phyloP scores from a whole-genome alignment of 2,329 filamentous ascomycete genomes.

The Paecilomyces sp. region DNA sequence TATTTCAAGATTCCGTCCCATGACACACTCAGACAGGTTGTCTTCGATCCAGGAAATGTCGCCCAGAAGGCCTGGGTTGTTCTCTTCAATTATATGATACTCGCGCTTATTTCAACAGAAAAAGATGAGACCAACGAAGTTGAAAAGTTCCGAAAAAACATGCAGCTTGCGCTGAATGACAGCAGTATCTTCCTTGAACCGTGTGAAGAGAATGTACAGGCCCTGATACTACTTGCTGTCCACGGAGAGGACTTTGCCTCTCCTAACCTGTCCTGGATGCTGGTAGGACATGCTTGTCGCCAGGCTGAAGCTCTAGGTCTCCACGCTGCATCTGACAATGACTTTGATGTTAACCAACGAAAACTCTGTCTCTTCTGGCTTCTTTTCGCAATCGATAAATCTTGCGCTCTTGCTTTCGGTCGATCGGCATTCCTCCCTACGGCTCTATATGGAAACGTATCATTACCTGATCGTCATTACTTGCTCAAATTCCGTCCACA shows the following conservation, averaged over 20 bases:
- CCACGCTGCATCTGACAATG: constrained; percentile 2
- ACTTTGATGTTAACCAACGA: background rate
- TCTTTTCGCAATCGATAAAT: constrained; percentile 9
- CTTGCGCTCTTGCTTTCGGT: constrained; percentile 11
- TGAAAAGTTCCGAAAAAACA: constrained; percentile 3
- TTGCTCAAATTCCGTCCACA: background rate
- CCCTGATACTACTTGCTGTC: constrained; percentile 5
- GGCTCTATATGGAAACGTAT: constrained; percentile 4
- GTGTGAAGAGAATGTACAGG: constrained; percentile 5
- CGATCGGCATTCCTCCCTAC: constrained; percentile 8
- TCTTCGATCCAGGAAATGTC: constrained; percentile 9
- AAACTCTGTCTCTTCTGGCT: constrained; percentile 10
- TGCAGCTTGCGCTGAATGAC: constrained; percentile 7
- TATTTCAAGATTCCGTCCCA: background rate
- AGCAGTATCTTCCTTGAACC: constrained; percentile 10
- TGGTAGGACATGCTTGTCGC: constrained; percentile 9
- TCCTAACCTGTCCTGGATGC: constrained; percentile 10
- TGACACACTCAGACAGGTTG: background rate
- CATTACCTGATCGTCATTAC: background rate
- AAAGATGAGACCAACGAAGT: constrained; percentile 1
- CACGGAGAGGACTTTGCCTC: constrained; percentile 11
- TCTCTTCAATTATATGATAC: constrained; percentile 9
- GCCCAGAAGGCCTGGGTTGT: constrained; percentile 9
- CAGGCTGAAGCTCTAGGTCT: constrained; percentile 9
- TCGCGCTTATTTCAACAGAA: constrained; percentile 1